Conservation (phyloP, 768 basidiomycete genomes). For the Obba rivulosa region DNA sequence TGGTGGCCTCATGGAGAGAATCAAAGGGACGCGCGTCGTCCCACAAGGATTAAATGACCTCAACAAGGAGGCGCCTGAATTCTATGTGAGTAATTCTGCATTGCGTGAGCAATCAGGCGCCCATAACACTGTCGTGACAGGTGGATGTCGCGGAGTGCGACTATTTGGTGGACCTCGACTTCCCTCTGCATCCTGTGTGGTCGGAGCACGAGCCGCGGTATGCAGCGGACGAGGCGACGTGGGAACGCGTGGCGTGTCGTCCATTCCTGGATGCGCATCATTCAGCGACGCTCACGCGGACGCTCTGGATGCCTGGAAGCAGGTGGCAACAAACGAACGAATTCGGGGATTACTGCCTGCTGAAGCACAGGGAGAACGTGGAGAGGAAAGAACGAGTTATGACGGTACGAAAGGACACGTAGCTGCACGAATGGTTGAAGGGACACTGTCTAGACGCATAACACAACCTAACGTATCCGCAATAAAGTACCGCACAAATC, state of each 20-base stretch:
- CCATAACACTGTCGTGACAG: constrained; percentile 31
- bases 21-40: constrained; percentile 56
- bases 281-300: constrained; percentile 67
- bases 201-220: constrained; percentile 77
- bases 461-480: background rate
- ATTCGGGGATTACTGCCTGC: constrained; percentile 88
- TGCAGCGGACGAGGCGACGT: constrained; percentile 53
- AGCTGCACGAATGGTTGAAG: no score
- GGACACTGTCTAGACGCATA: no score
- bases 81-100: constrained; percentile 57
- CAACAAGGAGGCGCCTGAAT: constrained; percentile 72
- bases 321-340: constrained; percentile 64
- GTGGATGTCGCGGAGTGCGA: constrained; percentile 71
- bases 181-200: constrained; percentile 57
- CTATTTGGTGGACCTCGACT: constrained; percentile 89
- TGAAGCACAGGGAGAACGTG: constrained; percentile 52
- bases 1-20: constrained; percentile 41
- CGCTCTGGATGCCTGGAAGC: constrained; percentile 74
- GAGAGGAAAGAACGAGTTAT: constrained; percentile 20
- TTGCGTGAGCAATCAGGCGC: background rate
- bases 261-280: constrained; percentile 81
- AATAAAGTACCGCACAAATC: background rate
- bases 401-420: constrained; percentile 4
- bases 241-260: constrained; percentile 78
- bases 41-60: constrained; percentile 79